Evolutionary conservation across 2,329 filamentous ascomycete genomes (phyloP).

Genomic region (Pleurostoma richardsiae): DNA sequence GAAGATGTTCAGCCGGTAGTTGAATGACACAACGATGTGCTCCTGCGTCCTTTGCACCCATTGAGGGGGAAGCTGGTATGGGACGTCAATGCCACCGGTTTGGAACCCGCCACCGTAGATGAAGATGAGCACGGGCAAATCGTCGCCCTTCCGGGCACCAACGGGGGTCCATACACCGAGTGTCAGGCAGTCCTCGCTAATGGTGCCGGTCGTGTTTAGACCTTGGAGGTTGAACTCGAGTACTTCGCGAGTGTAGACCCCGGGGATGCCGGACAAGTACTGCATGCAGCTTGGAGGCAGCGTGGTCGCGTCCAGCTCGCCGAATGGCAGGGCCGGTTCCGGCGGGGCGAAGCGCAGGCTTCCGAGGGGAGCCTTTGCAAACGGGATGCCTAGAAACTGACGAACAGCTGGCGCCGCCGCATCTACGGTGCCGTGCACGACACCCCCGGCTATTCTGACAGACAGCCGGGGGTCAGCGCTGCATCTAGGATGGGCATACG

Average conservation of each 20-base stretch:
- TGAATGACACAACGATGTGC: conserved; percentile 23
- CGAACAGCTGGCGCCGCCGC: conserved; percentile 9
- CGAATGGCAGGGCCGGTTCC: conserved; percentile 8
- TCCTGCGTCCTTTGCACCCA: conserved; percentile 20
- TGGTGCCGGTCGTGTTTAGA: conserved; percentile 10
- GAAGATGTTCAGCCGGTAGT: conserved; percentile 23
- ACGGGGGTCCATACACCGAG: conserved; percentile 15
- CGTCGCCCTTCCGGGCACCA: not conserved
- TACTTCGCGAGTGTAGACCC: conserved; percentile 8
- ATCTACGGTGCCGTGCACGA: conserved; percentile 11
- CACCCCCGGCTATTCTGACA: too few relatives aligned
- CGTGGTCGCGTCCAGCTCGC: conserved; percentile 9
- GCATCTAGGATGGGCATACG: too few relatives aligned
- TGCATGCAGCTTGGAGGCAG: conserved; percentile 15
- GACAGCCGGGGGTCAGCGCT: too few relatives aligned
- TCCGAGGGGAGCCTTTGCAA: conserved; percentile 18
- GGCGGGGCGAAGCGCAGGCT: conserved; percentile 18
- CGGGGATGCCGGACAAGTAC: conserved; percentile 4
- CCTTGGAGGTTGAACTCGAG: conserved; percentile 17
- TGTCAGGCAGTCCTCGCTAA: conserved; percentile 17
- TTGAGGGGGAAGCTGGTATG: conserved; percentile 17
- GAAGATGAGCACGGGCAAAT: conserved; percentile 15
- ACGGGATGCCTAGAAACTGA: conserved; percentile 23
- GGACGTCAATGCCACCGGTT: conserved; percentile 18
- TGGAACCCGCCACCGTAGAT: conserved; percentile 21